phyloP scores from a whole-genome alignment of 129 eudicot genomes.

The Escallonia herrerae region DNA sequence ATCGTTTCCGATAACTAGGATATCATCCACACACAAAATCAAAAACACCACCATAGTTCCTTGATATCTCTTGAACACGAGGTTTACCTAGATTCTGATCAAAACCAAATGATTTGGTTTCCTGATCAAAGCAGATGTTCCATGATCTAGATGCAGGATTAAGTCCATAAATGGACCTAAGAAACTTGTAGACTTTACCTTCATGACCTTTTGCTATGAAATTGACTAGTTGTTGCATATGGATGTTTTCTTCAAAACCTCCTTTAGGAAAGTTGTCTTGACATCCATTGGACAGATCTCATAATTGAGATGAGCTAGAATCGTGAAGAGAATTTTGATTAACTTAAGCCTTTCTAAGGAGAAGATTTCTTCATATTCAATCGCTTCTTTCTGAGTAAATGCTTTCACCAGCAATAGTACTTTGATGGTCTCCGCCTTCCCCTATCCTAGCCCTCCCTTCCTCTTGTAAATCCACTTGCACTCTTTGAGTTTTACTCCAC shows the following conservation, averaged over 20 bases:
- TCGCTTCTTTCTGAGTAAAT: background rate
- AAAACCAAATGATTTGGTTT: background rate
- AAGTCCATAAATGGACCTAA: background rate
- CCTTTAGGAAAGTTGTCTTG: background rate
- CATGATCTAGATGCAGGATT: background rate
- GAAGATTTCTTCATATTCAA: background rate
- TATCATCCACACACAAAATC: no score
- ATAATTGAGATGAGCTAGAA: background rate
- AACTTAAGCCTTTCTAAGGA: no score
- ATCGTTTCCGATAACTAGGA: background rate
- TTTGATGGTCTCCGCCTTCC: background rate
- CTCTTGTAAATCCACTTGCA: background rate
- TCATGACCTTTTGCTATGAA: background rate
- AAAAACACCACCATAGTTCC: no score
- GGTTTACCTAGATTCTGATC: background rate
- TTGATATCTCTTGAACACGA: background rate
- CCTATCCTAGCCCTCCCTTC: background rate
- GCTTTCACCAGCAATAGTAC: background rate
- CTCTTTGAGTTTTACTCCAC: background rate
- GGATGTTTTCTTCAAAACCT: background rate
- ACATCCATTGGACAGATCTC: background rate
- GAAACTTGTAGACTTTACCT: background rate
- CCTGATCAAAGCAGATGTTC: background rate
- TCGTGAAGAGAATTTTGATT: no score
- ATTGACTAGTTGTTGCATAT: background rate